These are phyloP conservation scores for Exophiala mesophila DNA, from an alignment of 2,329 filamentous ascomycete genomes.

Conservation along the genomic window DNA sequence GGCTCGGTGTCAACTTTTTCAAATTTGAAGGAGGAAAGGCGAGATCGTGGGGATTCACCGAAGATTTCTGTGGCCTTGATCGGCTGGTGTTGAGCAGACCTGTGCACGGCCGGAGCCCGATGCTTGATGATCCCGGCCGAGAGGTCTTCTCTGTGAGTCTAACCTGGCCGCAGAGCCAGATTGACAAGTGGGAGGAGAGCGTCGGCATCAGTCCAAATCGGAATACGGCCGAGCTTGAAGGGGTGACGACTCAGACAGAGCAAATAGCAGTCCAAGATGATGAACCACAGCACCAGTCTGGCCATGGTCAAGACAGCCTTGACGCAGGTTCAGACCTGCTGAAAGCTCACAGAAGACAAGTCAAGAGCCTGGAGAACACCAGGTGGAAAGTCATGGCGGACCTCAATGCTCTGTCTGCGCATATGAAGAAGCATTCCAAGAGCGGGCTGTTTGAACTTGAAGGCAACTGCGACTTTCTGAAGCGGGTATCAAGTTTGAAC, in stretches of 20 bases:
- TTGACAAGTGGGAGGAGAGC: conserved; percentile 21
- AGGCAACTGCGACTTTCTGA: conserved; percentile 6
- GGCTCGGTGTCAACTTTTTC: conserved; percentile 25
- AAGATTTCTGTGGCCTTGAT: conserved; percentile 27
- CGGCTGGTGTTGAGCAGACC: conserved; percentile 20
- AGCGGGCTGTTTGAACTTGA: conserved; percentile 6
- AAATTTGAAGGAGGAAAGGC: conserved; percentile 13
- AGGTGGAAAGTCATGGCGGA: conserved; percentile 18
- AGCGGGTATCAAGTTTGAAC: conserved; percentile 14
- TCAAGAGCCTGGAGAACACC: conserved; percentile 9
- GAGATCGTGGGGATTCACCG: conserved; percentile 26
- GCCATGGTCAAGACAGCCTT: background rate
- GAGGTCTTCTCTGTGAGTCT: conserved; percentile 27
- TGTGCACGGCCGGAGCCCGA: conserved; percentile 23
- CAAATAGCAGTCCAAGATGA: conserved; percentile 1
- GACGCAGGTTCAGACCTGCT: background rate
- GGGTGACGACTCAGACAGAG: background rate
- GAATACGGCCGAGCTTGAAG: background rate
- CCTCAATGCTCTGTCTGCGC: conserved; percentile 1
- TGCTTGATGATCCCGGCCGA: conserved; percentile 26
- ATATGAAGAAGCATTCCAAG: conserved; percentile 6
- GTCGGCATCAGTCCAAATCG: background rate
- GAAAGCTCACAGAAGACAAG: conserved; percentile 7
- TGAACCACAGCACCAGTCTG: background rate
- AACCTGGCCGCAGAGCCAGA: conserved; percentile 25